Conservation (phyloP, 495 filamentous ascomycete species). For the Penicillium atrosanguineum region DNA sequence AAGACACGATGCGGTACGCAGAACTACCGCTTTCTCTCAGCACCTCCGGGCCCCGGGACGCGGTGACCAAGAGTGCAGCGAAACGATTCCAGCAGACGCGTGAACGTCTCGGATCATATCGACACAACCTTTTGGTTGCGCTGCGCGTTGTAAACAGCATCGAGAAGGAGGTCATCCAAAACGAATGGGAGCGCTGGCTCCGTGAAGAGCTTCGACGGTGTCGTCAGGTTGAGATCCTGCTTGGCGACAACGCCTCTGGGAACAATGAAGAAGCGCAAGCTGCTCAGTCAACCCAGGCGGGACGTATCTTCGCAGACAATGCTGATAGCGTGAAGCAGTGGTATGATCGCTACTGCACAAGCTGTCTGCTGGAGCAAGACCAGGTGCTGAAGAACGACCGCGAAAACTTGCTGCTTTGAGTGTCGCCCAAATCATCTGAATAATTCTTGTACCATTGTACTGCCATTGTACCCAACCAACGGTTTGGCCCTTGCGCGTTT, state of each 20-base stretch:
- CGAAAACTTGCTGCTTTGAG: conserved; percentile 19
- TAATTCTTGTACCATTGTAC: conserved; percentile 2
- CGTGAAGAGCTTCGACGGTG: conserved; percentile 67
- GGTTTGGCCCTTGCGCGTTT: conserved; percentile 12
- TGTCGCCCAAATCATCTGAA: conserved; percentile 1
- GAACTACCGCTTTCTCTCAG: conserved; percentile 31
- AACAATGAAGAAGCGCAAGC: conserved; percentile 26
- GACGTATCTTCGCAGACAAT: conserved; percentile 36
- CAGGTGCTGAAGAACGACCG: conserved; percentile 19
- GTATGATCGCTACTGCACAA: conserved; percentile 72
- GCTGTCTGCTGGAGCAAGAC: conserved; percentile 62
- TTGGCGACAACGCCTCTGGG: conserved; percentile 33
- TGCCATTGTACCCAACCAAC: conserved; percentile 1
- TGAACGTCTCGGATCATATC: conserved; percentile 75
- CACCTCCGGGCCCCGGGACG: conserved; percentile 33
- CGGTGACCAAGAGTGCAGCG: conserved; percentile 56
- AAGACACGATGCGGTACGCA: conserved; percentile 34
- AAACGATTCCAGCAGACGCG: conserved; percentile 71
- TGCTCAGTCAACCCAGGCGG: conserved; percentile 20
- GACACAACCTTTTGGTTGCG: conserved; percentile 90
- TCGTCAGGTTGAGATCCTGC: conserved; percentile 54
- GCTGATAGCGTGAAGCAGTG: conserved; percentile 55
- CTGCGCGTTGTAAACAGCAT: conserved; percentile 86
- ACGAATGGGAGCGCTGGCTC: conserved; percentile 92
- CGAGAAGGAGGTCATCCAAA: conserved; percentile 76